phyloP scores from a whole-genome alignment of 441 rosid species.

The Hypseocharis bilobata region DNA sequence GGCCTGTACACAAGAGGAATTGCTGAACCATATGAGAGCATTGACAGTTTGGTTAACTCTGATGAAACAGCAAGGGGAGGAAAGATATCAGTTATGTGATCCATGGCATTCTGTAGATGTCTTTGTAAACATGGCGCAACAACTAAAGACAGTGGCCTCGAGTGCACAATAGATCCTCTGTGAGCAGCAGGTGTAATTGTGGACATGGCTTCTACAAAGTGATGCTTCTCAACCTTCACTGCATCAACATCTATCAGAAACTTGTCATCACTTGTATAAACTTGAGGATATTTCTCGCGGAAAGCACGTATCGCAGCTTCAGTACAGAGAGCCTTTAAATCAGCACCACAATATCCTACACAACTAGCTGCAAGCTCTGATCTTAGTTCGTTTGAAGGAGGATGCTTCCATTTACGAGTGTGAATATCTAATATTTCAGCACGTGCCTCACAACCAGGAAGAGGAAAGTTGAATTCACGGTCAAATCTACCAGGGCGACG shows the following conservation, averaged over 20 bases:
- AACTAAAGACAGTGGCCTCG: conserved; percentile 85
- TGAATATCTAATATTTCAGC: conserved; percentile 93
- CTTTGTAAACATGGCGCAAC: conserved; percentile 84
- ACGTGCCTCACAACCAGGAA: conserved; percentile 97
- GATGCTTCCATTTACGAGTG: conserved; percentile 94
- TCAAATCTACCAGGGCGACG: conserved; percentile 99
- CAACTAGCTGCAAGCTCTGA: conserved; percentile 92
- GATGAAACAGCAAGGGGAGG: conserved; percentile 63
- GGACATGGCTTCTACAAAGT: conserved; percentile 91
- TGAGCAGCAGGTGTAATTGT: conserved; percentile 98
- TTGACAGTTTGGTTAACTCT: conserved; percentile 73
- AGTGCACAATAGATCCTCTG: conserved; percentile 89
- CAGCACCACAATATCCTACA: conserved; percentile 99
- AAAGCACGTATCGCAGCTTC: conserved; percentile 99
- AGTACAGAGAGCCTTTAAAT: conserved; percentile 90
- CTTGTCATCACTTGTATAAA: conserved; percentile 95
- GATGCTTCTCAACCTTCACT: conserved; percentile 75
- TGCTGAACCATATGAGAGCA: conserved; percentile 89
- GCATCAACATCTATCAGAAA: conserved; percentile 88
- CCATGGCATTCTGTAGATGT: conserved; percentile 73
- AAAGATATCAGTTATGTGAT: conserved; percentile 58
- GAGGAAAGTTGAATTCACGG: conserved; percentile 93
- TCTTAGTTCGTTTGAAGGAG: conserved; percentile 78
- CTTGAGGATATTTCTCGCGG: conserved; percentile 98
- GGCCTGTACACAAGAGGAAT: conserved; percentile 95